A percentile compares a stretch with the other conserved stretches of the same genome.
These are phyloP conservation scores for Entomortierella chlamydospora DNA, from an alignment of 192 early-diverging fungal species.

Conservation along the genomic window DNA sequence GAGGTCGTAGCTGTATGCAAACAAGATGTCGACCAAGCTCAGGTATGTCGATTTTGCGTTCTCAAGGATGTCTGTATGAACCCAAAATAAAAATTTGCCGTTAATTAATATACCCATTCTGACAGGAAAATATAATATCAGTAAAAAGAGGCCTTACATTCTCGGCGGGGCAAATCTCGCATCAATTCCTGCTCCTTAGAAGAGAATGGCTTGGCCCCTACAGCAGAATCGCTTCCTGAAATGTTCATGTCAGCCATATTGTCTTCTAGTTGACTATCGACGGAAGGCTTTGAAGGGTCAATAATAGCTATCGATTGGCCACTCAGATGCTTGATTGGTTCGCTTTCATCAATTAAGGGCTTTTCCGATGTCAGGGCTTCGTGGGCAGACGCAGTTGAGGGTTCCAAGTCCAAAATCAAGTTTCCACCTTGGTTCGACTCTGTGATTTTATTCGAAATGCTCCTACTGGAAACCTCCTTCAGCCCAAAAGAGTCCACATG, in stretches of 20 bases:
- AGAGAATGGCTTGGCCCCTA: conserved; percentile 62
- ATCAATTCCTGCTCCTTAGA: conserved; percentile 78
- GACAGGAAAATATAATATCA: too few relatives aligned
- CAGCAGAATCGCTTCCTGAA: conserved; percentile 1
- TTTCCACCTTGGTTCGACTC: neutral
- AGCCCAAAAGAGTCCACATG: conserved; percentile 13
- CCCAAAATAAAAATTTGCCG: neutral
- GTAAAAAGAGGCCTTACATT: conserved; percentile 61
- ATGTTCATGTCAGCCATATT: conserved; percentile 42
- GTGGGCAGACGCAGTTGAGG: neutral
- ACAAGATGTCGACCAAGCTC: conserved; percentile 91
- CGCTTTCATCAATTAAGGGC: conserved; percentile 39
- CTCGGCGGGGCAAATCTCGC: conserved; percentile 81
- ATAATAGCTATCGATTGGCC: conserved; percentile 19
- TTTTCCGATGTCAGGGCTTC: neutral
- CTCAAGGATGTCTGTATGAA: conserved; percentile 67
- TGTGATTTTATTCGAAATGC: conserved; percentile 1
- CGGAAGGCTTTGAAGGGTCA: conserved; percentile 15
- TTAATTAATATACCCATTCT: conserved; percentile 4
- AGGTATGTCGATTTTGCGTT: conserved; percentile 80
- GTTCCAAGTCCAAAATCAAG: conserved; percentile 11
- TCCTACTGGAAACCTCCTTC: conserved; percentile 29
- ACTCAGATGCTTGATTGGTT: conserved; percentile 19
- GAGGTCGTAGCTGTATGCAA: conserved; percentile 90
- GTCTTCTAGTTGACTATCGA: conserved; percentile 11